Evolutionary conservation across 345 rosid species (phyloP).

Genomic region (Dipteronia dyeriana): DNA sequence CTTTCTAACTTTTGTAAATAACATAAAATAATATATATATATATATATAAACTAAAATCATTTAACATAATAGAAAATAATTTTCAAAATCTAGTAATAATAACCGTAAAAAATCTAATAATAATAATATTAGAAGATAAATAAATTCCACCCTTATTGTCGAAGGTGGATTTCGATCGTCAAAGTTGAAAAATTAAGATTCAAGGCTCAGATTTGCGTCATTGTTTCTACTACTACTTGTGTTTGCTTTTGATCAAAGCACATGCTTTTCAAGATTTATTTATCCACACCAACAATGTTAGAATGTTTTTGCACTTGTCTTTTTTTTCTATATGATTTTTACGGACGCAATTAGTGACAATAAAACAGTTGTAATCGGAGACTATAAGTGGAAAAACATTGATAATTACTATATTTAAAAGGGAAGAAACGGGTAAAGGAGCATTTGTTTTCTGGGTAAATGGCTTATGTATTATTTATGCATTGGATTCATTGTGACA

Average conservation of each 20-base stretch:
- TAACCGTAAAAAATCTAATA: too few species aligned
- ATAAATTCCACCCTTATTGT: too few species aligned
- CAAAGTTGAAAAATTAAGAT: too few species aligned
- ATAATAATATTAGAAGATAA: too few species aligned
- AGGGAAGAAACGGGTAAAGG: not conserved
- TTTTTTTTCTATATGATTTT: not conserved
- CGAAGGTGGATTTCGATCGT: too few species aligned
- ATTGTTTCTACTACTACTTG: not conserved
- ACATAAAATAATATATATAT: too few species aligned
- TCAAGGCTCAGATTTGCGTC: not conserved
- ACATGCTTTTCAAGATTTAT: not conserved
- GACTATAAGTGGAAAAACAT: not conserved
- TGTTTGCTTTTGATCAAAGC: not conserved
- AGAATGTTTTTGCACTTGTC: not conserved
- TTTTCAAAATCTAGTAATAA: too few species aligned
- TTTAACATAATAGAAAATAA: too few species aligned
- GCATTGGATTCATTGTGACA: not conserved
- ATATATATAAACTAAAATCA: too few species aligned
- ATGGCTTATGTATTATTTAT: not conserved
- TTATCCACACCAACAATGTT: too few species aligned
- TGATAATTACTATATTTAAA: not conserved
- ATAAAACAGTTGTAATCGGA: not conserved
- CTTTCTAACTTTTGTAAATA: too few species aligned
- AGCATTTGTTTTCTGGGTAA: not conserved
- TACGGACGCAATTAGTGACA: not conserved